Evolutionary conservation across 768 basidiomycete species (phyloP), one percentile per base, ranked within the genome.

Genomic region (Leucocoprinus leucothites): DNA sequence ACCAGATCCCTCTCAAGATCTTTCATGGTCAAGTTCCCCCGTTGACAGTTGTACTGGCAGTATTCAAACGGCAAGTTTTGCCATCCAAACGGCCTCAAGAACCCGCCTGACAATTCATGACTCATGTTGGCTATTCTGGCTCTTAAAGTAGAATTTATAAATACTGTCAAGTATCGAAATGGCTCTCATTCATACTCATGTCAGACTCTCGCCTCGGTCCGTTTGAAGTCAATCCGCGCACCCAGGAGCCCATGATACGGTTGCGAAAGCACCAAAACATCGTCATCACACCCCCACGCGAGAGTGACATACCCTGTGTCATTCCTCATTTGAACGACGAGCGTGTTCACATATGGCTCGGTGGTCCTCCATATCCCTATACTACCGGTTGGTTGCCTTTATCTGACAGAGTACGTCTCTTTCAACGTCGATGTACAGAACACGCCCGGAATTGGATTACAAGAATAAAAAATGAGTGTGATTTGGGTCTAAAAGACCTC

Each of bases 231-330:
- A 71, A 74, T 57, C 50, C 66, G n/a, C 56, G 54, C 41, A 72
- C 70, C 18, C 66, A 69, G 42, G 73, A 76, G 56, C 69, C 69
- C 3, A 86, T 81, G 65, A 72, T 87, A 14, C 79, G 77, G 9
- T 73, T 87, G 19, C 63, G 60, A 55, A 60, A 69, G 34, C 82
- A 82, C 36, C 71, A 74, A 52, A 74, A 81, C 56, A 80, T 86
- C 58, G 78, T 87, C 53, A 57, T 87, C 35, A 87, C 85, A 6
- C 79, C 85, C 16, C 81, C 81, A 16, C 80, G 85, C 38, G 49
- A 62, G 45, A 70, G 65, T 38, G 84, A 86, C 60, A 72, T 61
- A 11, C 65, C 72, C 24, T 49, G 61, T 8, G 55, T 74, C n/a
- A 58, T 72, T 6, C 59, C 69, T 0, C 61, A 72, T 55, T 60